phyloP scores from a whole-genome alignment of 2,329 filamentous ascomycete species.

The Periconia sp. region DNA sequence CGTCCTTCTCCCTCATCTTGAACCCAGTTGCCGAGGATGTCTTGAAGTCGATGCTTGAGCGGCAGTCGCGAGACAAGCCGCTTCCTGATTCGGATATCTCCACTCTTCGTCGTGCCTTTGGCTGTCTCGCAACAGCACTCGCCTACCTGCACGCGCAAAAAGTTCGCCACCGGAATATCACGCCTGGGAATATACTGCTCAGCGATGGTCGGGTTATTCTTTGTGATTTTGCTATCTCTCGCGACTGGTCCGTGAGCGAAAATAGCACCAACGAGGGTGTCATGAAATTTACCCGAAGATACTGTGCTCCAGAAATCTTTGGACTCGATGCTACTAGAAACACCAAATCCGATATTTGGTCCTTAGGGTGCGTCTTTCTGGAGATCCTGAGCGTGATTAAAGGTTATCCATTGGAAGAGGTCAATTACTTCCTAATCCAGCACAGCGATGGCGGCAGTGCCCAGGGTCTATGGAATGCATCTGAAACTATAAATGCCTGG shows the following conservation, averaged over 20 bases:
- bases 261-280: conserved; percentile 22
- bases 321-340: conserved; percentile 16
- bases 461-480: conserved; percentile 19
- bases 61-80: conserved; percentile 19
- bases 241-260: conserved; percentile 17
- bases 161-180: conserved; percentile 22
- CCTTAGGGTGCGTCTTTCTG: conserved; percentile 25
- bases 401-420: conserved; percentile 21
- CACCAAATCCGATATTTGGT: conserved; percentile 22
- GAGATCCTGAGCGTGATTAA: conserved; percentile 24
- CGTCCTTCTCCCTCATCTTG: conserved; percentile 25
- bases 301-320: conserved; percentile 24
- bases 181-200: conserved; percentile 21
- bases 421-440: conserved; percentile 9
- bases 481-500: conserved; percentile 19
- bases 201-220: conserved; percentile 16
- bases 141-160: conserved; percentile 16
- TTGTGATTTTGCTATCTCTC: conserved; percentile 21
- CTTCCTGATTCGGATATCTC: conserved; percentile 8
- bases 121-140: conserved; percentile 17
- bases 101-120: conserved; percentile 12
- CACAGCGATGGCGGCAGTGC: conserved; percentile 8
- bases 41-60: conserved; percentile 23
- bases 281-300: conserved; percentile 17
- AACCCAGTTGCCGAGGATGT: conserved; percentile 26